Base-by-base conservation (phyloP, 306 rosid species). In the Ziziphus jujuba region DNA sequence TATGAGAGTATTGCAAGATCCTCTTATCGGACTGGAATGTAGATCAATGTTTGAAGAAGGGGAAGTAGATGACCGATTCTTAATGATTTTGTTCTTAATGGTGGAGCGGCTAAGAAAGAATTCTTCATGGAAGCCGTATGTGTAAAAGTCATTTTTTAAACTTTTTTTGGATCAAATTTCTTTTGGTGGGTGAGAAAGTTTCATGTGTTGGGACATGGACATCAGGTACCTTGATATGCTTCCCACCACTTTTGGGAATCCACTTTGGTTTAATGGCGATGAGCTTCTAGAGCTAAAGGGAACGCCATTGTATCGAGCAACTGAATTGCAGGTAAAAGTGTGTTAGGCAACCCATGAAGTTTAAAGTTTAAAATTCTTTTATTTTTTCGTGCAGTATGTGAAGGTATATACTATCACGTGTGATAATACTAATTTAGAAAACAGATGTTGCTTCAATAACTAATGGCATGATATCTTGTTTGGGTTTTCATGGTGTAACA, bases 101-200 rank as follows among this genome's bases (percentile, higher is more conserved):
- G 87, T 93, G 81, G 99, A 93, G 84, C 83, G 81, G 44, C 78
- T 90, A 69, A 89, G 96, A 57, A 80, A 79, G 74, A 85, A 80
- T 77, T 88, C 97, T 85, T 83, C 84, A 53, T 93, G 99, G 99
- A 93, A 88, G 69, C 96, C 96, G 97, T 90, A 88, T 62, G 99
- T 88, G 48, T 81, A 78, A 49, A 50, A 16, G 48, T 50, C 63
- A 45, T 65, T 74, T 58, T 70, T 65, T 45, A 22, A n/a, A n/a
- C n/a, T 36, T 72, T 66, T 23, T 59, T 66, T 50, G 25, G 48
- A 56, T 22, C 31, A 58, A 55, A 25, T 16, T 22, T 35, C 40
- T 57, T 80, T 25, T 48, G 48, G 54, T 59, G 51, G 31, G 76
- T 69, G 54, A 38, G 54, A 36, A 68, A 61, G 61, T 66, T 74